Conservation (phyloP, 176 grass and related monocot genomes). For the Triticum aestivum region DNA sequence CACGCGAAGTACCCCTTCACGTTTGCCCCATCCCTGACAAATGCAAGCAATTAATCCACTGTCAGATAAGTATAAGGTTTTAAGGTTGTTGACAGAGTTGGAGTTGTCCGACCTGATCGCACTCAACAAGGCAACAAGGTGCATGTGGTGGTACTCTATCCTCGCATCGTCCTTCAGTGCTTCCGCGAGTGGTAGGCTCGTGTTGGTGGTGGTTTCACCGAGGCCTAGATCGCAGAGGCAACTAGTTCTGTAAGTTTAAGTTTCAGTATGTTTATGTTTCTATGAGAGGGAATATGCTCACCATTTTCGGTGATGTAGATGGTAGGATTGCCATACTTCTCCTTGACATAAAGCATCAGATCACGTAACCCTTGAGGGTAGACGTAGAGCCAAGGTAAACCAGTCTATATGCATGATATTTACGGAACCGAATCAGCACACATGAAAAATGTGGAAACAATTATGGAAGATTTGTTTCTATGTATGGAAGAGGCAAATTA, state of each 20-base stretch:
- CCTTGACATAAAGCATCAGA: conserved; percentile 53
- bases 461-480: not conserved
- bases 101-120: conserved; percentile 45
- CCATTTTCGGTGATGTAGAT: conserved; percentile 75
- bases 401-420: conserved; percentile 11
- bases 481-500: not conserved
- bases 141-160: conserved; percentile 43
- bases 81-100: not conserved
- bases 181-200: conserved; percentile 30
- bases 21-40: conserved; percentile 46
- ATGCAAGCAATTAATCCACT: not conserved
- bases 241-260: not conserved
- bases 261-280: not conserved
- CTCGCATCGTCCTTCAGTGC: conserved; percentile 50
- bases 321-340: conserved; percentile 52
- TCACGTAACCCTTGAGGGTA: conserved; percentile 55
- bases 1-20: conserved; percentile 59
- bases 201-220: conserved; percentile 37
- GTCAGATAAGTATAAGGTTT: not conserved
- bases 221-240: conserved; percentile 8
- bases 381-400: conserved; percentile 42
- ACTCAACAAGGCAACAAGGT: conserved; percentile 29
- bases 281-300: not conserved
- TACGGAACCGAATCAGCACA: not conserved
- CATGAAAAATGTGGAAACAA: not conserved